Percentiles rank a stretch among this genome's conserved stretches.
phyloP scores from a whole-genome alignment of 371 early-diverging fungal species.

The Mucor circinelloides region DNA sequence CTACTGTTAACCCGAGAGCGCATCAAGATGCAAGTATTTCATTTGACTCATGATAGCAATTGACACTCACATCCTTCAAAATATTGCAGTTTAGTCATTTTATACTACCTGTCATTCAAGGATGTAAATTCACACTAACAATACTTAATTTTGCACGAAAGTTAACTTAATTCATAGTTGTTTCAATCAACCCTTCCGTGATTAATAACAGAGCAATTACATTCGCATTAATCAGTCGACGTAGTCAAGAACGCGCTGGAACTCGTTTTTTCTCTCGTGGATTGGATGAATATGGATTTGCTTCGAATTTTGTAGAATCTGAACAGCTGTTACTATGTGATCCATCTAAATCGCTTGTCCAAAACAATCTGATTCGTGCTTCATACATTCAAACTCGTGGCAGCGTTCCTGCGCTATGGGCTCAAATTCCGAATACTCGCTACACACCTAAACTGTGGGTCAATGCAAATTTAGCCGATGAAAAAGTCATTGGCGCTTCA shows the following conservation, averaged over 20 bases:
- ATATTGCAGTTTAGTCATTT: slow-evolving; percentile 64
- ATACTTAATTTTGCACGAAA: background rate
- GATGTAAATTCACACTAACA: slow-evolving; percentile 62
- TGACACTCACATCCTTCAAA: background rate
- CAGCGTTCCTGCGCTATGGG: slow-evolving; percentile 96
- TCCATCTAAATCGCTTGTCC: slow-evolving; percentile 16
- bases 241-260: slow-evolving; percentile 73
- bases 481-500: slow-evolving; percentile 54
- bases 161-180: slow-evolving; percentile 37
- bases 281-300: slow-evolving; percentile 88
- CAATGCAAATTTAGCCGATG: slow-evolving; percentile 48
- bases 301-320: slow-evolving; percentile 98
- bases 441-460: slow-evolving; percentile 86
- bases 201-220: slow-evolving; percentile 64
- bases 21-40: slow-evolving; percentile 40
- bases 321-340: slow-evolving; percentile 85
- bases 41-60: background rate
- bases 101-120: slow-evolving; percentile 90
- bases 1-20: slow-evolving; percentile 8
- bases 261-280: slow-evolving; percentile 96
- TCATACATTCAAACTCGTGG: slow-evolving; percentile 95
- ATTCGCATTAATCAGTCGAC: slow-evolving; percentile 81
- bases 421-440: slow-evolving; percentile 84
- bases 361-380: slow-evolving; percentile 36
- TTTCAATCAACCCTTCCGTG: slow-evolving; percentile 47